A percentile compares a stretch with the other conserved stretches of the same genome.
Conservation (phyloP, 2,329 filamentous ascomycete genomes). For the Fusarium succisae region DNA sequence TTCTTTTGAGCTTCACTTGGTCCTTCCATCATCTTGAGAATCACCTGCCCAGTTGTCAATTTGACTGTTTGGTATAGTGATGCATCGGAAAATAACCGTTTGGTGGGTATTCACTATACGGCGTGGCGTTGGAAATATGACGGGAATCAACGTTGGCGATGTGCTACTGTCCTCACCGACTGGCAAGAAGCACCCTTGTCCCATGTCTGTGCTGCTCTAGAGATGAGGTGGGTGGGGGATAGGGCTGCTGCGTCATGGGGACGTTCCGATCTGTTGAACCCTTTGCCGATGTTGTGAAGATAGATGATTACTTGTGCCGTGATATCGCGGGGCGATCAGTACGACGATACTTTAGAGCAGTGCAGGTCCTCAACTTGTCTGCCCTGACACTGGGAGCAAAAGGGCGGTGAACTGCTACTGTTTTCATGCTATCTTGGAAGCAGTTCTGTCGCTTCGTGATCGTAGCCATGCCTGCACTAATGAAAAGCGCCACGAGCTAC, state of each 20-base stretch:
- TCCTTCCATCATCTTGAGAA: no score
- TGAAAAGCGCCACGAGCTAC: background rate
- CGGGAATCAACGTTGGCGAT: background rate
- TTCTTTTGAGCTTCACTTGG: background rate
- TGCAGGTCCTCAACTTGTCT: rapidly evolving
- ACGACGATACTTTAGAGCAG: no score
- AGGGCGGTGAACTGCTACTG: no score
- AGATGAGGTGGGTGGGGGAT: background rate
- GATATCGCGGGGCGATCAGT: no score
- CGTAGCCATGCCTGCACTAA: background rate
- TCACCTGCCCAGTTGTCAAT: background rate
- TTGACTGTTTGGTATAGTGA: background rate
- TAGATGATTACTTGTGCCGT: background rate
- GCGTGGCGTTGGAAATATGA: background rate
- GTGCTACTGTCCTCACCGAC: background rate
- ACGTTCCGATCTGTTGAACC: background rate
- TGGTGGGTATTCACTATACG: background rate
- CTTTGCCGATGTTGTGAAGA: background rate
- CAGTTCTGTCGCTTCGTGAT: background rate
- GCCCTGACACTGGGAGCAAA: rapidly evolving
- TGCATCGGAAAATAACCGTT: background rate
- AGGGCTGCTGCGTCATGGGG: background rate
- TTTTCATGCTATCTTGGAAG: no score
- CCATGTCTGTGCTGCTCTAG: background rate
- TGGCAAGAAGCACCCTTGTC: no score